Evolutionary conservation across 164 flowering plant species (phyloP).

Genomic region (Berberis vulgaris): DNA sequence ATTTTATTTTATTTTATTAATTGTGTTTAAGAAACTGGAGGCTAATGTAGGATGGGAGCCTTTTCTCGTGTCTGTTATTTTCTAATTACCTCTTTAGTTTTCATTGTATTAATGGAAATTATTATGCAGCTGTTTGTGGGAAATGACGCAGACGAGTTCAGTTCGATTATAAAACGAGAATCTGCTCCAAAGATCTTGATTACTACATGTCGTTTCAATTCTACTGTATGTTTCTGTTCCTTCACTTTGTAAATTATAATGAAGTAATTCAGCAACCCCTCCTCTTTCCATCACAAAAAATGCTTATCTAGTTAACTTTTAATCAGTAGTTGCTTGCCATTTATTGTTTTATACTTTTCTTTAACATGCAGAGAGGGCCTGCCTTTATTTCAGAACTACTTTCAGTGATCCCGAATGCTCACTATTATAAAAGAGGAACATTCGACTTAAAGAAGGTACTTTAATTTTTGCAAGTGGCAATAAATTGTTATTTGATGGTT

Average conservation of each 20-base stretch:
- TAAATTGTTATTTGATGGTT: background rate
- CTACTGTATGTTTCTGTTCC: slow-evolving; percentile 45
- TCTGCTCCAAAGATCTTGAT: slow-evolving; percentile 62
- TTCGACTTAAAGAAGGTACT: slow-evolving; percentile 88
- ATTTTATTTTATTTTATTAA: too few relatives aligned
- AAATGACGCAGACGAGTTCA: slow-evolving; percentile 85
- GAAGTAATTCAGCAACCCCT: background rate
- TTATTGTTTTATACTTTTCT: background rate
- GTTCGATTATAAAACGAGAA: slow-evolving; percentile 46
- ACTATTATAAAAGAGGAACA: slow-evolving; percentile 85
- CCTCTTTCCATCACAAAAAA: background rate
- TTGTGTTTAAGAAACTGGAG: too few relatives aligned
- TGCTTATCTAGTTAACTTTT: background rate
- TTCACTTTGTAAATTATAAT: background rate
- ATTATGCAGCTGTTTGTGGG: slow-evolving; percentile 70
- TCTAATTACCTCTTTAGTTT: background rate
- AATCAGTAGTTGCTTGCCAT: background rate
- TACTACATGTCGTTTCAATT: slow-evolving; percentile 82
- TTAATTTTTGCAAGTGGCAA: background rate
- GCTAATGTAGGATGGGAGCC: background rate
- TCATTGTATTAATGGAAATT: background rate
- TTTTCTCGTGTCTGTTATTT: background rate
- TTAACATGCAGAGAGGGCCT: slow-evolving; percentile 75
- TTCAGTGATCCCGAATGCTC: slow-evolving; percentile 80
- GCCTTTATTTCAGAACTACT: slow-evolving; percentile 73